Evolutionary conservation across 176 grass and related monocot genomes (phyloP).

Genomic region (Oryza rufipogon): DNA sequence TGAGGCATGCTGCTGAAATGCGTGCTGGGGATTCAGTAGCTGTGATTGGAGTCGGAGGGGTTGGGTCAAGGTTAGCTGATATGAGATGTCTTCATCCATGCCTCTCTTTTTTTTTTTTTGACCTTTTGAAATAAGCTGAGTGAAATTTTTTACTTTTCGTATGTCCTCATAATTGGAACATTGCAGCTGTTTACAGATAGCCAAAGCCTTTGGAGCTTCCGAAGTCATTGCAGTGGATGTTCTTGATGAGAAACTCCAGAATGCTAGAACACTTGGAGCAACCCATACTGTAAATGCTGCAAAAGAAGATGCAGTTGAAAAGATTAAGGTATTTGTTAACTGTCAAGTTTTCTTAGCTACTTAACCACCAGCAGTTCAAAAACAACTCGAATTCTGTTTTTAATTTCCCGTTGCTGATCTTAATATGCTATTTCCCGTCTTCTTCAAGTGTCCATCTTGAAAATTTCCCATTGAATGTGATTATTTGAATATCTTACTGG

Average conservation of each 20-base stretch:
- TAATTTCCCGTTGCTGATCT: background rate
- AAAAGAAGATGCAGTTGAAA: constrained; percentile 94
- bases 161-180: constrained; percentile 15
- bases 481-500: constrained; percentile 19
- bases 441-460: constrained; percentile 19
- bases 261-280: constrained; percentile 82
- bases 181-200: constrained; percentile 96
- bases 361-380: background rate
- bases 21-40: constrained; percentile 89
- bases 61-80: constrained; percentile 83
- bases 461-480: constrained; percentile 23
- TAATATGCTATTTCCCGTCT: background rate
- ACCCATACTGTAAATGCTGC: constrained; percentile 82
- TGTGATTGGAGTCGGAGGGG: constrained; percentile 97
- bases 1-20: constrained; percentile 95
- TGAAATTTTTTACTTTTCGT: background rate
- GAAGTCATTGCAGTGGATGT: constrained; percentile 96
- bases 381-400: background rate
- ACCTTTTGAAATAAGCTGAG: background rate
- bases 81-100: constrained; percentile 13
- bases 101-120: background rate
- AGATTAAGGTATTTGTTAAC: constrained; percentile 64
- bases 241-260: constrained; percentile 90
- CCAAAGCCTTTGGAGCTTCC: constrained; percentile 92
- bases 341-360: background rate